Conservation (phyloP, 1,284 basidiomycete genomes). For the Ganoderma sinense region DNA sequence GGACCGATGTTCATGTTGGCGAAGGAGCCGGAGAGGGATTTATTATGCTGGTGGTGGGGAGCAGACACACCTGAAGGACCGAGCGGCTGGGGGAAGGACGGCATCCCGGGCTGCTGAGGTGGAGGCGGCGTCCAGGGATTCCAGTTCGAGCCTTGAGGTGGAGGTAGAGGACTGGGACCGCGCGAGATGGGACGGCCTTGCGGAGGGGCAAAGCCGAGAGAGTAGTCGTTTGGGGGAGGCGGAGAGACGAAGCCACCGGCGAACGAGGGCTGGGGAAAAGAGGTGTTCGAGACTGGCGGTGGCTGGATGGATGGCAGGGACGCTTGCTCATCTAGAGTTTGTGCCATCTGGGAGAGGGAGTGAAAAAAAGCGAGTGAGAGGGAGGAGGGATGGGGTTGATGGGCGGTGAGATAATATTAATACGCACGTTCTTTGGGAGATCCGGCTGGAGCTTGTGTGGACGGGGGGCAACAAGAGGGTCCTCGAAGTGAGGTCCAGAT, state of each 20-base stretch:
- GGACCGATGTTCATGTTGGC: conserved; percentile 30
- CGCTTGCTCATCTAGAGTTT: conserved; percentile 51
- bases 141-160: conserved; percentile 42
- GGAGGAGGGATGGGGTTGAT: conserved; percentile 6
- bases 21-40: conserved; percentile 31
- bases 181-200: conserved; percentile 28
- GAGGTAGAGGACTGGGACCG: conserved; percentile 38
- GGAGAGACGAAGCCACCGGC: background rate
- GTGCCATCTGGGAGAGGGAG: conserved; percentile 61
- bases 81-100: conserved; percentile 27
- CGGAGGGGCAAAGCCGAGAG: conserved; percentile 35
- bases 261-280: conserved; percentile 20
- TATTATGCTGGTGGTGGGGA: conserved; percentile 34
- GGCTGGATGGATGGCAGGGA: conserved; percentile 24
- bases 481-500: conserved; percentile 57
- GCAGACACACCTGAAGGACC: conserved; percentile 25
- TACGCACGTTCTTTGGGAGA: conserved; percentile 68
- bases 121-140: conserved; percentile 40
- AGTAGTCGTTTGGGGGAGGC: conserved; percentile 4
- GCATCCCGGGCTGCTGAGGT: conserved; percentile 24
- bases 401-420: conserved; percentile 35
- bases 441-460: conserved; percentile 69
- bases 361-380: conserved; percentile 11
- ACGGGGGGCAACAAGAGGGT: conserved; percentile 72
- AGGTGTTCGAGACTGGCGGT: conserved; percentile 19